These are phyloP conservation scores for Gleditsia sinensis DNA, from an alignment of 306 rosid genomes.

Conservation along the genomic window DNA sequence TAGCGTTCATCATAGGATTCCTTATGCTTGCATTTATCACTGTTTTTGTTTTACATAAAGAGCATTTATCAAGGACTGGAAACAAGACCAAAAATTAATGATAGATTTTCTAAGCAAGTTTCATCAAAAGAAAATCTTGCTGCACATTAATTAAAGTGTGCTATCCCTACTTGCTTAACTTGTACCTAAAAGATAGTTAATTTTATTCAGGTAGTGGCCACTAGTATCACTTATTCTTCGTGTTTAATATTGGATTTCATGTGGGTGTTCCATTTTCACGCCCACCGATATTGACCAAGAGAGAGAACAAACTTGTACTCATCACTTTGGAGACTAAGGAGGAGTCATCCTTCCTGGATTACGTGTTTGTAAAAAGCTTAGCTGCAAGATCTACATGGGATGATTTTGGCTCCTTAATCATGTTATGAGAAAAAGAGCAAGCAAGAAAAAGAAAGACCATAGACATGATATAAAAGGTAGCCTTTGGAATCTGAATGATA, in stretches of 20 bases:
- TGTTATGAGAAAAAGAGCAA: conserved; percentile 34
- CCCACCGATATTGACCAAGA: conserved; percentile 58
- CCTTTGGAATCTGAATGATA: conserved; percentile 42
- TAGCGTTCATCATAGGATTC: conserved; percentile 57
- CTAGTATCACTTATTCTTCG: conserved; percentile 54
- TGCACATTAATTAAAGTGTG: neutral
- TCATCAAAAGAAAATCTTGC: neutral
- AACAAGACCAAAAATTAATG: conserved; percentile 10
- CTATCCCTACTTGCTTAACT: conserved; percentile 7
- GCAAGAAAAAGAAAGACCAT: conserved; percentile 30
- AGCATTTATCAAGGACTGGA: conserved; percentile 6
- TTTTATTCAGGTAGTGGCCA: conserved; percentile 65
- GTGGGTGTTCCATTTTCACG: conserved; percentile 56
- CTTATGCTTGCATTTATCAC: conserved; percentile 34
- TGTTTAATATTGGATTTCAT: conserved; percentile 51
- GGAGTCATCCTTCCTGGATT: conserved; percentile 62
- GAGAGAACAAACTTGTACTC: conserved; percentile 59
- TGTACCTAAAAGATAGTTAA: conserved; percentile 20
- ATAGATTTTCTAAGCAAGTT: conserved; percentile 7
- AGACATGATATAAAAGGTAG: conserved; percentile 36
- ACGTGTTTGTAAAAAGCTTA: conserved; percentile 68
- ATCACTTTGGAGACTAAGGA: conserved; percentile 68
- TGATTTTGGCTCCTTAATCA: conserved; percentile 62
- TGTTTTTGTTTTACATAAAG: conserved; percentile 24
- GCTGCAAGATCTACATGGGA: conserved; percentile 61